Evolutionary conservation across 177 flowering plant species (phyloP).

Genomic region (Vitis hybrid): DNA sequence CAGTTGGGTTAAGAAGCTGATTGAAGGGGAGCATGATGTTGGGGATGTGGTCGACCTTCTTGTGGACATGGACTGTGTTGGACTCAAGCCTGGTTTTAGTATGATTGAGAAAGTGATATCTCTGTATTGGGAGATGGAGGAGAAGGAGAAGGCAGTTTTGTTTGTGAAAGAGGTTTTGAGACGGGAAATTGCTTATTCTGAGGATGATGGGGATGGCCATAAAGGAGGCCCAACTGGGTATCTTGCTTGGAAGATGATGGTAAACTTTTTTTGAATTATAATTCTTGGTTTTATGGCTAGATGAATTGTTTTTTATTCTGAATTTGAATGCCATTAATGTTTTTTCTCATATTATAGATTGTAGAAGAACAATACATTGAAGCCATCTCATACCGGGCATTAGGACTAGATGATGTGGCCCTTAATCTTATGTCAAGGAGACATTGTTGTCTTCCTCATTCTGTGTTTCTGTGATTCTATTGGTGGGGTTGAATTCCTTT

Average conservation of each 20-base stretch:
- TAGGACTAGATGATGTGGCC: no score
- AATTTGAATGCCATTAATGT: neutral
- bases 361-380: no score
- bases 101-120: conserved; percentile 92
- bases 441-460: no score
- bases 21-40: conserved; percentile 47
- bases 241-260: conserved; percentile 98
- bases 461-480: no score
- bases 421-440: no score
- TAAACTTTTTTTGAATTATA: conserved; percentile 24
- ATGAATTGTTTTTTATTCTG: neutral
- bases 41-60: conserved; percentile 79
- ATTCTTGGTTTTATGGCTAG: neutral
- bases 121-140: conserved; percentile 78
- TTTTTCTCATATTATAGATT: neutral
- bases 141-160: conserved; percentile 52
- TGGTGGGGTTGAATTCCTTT: no score
- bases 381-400: no score
- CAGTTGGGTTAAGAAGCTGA: conserved; percentile 81
- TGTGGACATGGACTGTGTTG: conserved; percentile 95
- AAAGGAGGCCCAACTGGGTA: conserved; percentile 90
- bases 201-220: conserved; percentile 43
- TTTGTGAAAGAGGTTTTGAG: conserved; percentile 78
- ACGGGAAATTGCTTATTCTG: conserved; percentile 43
- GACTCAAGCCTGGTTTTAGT: conserved; percentile 73